Evolutionary conservation across 768 basidiomycete genomes (phyloP).

Genomic region (Sistotremastrum niveocremeum): DNA sequence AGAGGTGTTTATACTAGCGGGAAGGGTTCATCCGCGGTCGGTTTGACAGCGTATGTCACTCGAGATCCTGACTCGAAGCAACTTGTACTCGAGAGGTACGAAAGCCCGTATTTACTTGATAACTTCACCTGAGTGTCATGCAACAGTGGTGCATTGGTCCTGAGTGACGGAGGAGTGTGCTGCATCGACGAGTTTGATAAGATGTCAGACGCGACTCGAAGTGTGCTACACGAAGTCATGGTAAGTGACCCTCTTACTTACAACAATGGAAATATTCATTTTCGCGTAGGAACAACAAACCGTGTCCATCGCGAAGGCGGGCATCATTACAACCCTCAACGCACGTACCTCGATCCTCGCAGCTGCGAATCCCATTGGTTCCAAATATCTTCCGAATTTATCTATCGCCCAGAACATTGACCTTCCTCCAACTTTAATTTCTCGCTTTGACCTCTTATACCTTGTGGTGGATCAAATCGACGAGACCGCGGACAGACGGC

Average conservation of each 20-base stretch:
- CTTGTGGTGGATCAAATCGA: conserved; percentile 93
- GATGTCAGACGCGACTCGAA: conserved; percentile 95
- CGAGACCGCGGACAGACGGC: conserved; percentile 67
- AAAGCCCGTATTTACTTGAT: background rate
- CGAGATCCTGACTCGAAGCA: conserved; percentile 98
- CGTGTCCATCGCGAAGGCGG: conserved; percentile 96
- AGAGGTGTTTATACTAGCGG: conserved; percentile 96
- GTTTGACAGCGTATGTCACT: conserved; percentile 96
- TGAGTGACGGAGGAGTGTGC: conserved; percentile 94
- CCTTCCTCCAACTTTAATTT: conserved; percentile 93
- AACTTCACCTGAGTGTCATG: background rate
- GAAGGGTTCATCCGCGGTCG: conserved; percentile 96
- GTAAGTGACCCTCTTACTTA: conserved; percentile 24
- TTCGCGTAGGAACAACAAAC: conserved; percentile 88
- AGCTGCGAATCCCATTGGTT: conserved; percentile 93
- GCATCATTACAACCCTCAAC: conserved; percentile 96
- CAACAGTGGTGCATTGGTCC: conserved; percentile 75
- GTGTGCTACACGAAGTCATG: conserved; percentile 99
- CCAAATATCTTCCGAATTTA: conserved; percentile 83
- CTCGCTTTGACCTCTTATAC: conserved; percentile 93
- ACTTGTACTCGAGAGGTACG: conserved; percentile 87
- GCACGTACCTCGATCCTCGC: conserved; percentile 97
- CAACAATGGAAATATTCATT: background rate
- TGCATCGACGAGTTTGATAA: conserved; percentile 99
- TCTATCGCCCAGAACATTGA: conserved; percentile 96